Evolutionary conservation across 805 yeast genomes (phyloP), one percentile per base, ranked within the genome.

Genomic region (Blastobotrys terrestris): DNA sequence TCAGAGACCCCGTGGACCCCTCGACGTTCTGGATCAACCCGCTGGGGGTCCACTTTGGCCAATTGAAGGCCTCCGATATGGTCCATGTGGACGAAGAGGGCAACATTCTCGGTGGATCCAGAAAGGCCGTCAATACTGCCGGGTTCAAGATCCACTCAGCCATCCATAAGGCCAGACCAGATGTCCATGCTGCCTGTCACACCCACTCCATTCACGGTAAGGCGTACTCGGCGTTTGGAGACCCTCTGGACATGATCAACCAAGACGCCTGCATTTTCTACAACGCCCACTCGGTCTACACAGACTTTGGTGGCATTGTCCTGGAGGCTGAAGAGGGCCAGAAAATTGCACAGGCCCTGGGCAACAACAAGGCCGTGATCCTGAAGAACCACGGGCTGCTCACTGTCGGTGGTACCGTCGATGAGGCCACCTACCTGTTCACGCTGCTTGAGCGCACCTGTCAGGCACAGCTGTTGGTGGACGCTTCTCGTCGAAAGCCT

Each of bases 1-100:
- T 88, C 11, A 77, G 94, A 60, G 96, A 88, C 63, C 96, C 96
- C 2, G 81, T 85, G 44, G 81, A 84, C 57, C 85, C 85, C n/a
- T 66, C 74, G 46, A 85, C 92, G 2, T 88, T 88, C 67, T 88
- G 96, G 96, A 86, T 88, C 66, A 88, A 88, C 69, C 96, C 96
- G 3, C 72, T 88, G 57, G 92, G 85, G n/a, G 77, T 75, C 58
- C 96, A 88, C 67, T 88, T 85, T 66, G 75, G 78, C 18, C 63
- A 78, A 44, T 69, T 83, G 63, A 78, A 72, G 58, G 85, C 81
- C 26, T 71, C 78, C 16, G 87, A 83, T 59, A 73, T 83, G 77
- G 85, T 83, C 4, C 80, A 79, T 49, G 77, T 75, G 7, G 85
- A 83, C 63, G 80, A 78, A 61, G 72, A 79, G 44, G 88, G 87